These are phyloP conservation scores for Amanita fuliginea DNA, from an alignment of 768 basidiomycete genomes.

Conservation along the genomic window DNA sequence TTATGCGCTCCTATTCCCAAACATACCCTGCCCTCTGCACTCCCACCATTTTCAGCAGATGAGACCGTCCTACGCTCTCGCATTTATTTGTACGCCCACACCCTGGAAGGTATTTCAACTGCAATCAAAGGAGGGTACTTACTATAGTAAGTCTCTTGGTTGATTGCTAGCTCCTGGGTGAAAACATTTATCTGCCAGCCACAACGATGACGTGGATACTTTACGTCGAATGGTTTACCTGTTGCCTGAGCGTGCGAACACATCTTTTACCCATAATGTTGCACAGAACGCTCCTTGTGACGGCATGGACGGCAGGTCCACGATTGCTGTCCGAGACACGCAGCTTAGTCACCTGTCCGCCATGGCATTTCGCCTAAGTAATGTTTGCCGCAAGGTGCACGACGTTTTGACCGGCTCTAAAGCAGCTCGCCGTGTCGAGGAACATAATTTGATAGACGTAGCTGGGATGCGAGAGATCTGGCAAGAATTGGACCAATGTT, in stretches of 20 bases:
- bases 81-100: conserved; percentile 84
- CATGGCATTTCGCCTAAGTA: conserved; percentile 64
- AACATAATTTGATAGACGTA: conserved; percentile 47
- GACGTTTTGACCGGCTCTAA: conserved; percentile 67
- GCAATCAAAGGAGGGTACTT: conserved; percentile 81
- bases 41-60: conserved; percentile 40
- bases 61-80: conserved; percentile 61
- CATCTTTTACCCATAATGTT: not conserved
- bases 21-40: conserved; percentile 17
- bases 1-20: conserved; percentile 49
- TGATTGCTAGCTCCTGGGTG: not conserved
- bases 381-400: conserved; percentile 72
- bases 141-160: conserved; percentile 44
- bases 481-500: conserved; percentile 71
- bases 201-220: conserved; percentile 62
- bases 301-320: not conserved
- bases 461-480: conserved; percentile 69
- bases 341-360: conserved; percentile 42
- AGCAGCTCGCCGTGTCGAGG: conserved; percentile 47
- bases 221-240: conserved; percentile 57
- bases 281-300: not conserved
- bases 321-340: not conserved
- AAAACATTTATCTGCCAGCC: conserved; percentile 25
- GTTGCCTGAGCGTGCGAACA: conserved; percentile 17
- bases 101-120: conserved; percentile 74